Conservation (phyloP, 176 grass and related monocot genomes). For the Juncus effusus region DNA sequence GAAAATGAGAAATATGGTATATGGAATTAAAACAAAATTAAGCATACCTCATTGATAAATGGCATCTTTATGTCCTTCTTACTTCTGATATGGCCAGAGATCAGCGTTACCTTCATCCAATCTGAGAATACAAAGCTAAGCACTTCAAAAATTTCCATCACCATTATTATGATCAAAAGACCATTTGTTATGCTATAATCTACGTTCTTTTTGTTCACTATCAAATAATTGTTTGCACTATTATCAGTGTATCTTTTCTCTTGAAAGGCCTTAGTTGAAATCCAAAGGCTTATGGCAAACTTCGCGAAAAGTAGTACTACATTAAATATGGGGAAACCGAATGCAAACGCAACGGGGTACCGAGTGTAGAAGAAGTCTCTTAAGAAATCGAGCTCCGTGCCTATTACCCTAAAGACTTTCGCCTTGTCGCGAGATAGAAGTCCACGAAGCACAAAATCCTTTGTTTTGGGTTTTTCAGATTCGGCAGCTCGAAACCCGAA, state of each 20-base stretch:
- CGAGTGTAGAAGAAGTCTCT: constrained; percentile 39
- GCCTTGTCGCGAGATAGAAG: constrained; percentile 19
- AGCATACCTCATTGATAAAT: background rate
- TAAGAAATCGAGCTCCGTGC: constrained; percentile 33
- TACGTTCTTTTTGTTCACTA: constrained; percentile 14
- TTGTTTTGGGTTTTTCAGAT: background rate
- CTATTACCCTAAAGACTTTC: constrained; percentile 32
- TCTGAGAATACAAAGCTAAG: constrained; percentile 38
- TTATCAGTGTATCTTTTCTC: background rate
- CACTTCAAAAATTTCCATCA: constrained; percentile 38
- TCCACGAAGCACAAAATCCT: constrained; percentile 12
- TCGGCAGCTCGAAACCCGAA: background rate
- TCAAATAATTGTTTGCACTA: background rate
- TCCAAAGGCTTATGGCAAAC: constrained; percentile 28
- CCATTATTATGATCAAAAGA: constrained; percentile 29
- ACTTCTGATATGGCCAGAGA: background rate
- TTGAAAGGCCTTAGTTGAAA: constrained; percentile 1
- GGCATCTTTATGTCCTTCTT: background rate
- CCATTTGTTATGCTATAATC: constrained; percentile 30
- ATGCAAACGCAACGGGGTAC: constrained; percentile 44
- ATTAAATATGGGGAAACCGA: constrained; percentile 36
- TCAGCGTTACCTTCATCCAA: constrained; percentile 36
- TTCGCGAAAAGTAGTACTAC: constrained; percentile 13
- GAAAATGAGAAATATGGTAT: background rate
- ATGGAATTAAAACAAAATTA: background rate